phyloP scores from a whole-genome alignment of 164 flowering plant genomes.

The Amborella trichopoda region DNA sequence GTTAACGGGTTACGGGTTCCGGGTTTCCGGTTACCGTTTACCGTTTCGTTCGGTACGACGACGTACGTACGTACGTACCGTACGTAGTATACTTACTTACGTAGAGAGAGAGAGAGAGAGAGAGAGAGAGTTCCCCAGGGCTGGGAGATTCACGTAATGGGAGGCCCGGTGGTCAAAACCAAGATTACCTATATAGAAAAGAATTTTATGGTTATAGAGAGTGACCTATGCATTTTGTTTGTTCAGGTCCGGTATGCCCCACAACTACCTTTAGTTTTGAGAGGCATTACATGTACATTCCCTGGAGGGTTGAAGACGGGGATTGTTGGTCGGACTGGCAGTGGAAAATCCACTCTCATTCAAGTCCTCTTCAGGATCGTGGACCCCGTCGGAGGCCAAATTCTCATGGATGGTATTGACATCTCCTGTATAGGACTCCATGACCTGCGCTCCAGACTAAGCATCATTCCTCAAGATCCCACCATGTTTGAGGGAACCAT shows the following conservation, averaged over 20 bases:
- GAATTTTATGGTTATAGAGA: no score
- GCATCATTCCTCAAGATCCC: conserved; percentile 87
- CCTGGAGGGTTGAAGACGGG: conserved; percentile 63
- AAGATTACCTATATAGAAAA: no score
- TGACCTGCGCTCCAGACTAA: conserved; percentile 57
- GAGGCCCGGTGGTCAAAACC: no score
- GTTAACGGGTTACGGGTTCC: no score
- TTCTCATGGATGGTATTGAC: conserved; percentile 47
- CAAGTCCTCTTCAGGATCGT: conserved; percentile 66
- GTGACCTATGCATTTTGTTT: neutral
- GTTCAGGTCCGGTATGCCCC: conserved; percentile 71
- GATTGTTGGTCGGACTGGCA: conserved; percentile 80
- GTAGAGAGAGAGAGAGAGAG: no score
- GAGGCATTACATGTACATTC: conserved; percentile 67
- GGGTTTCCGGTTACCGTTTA: no score
- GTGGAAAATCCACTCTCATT: conserved; percentile 79
- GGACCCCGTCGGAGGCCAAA: conserved; percentile 50
- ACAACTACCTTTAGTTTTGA: conserved; percentile 66
- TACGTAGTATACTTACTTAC: no score
- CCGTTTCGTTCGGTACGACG: no score
- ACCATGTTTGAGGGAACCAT: conserved; percentile 89
- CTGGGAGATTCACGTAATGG: no score
- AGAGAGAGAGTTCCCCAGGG: no score
- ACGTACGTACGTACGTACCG: no score
- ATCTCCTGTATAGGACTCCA: conserved; percentile 62